Evolutionary conservation across 495 filamentous ascomycete species (phyloP).

Genomic region (Penicillium roqueforti): DNA sequence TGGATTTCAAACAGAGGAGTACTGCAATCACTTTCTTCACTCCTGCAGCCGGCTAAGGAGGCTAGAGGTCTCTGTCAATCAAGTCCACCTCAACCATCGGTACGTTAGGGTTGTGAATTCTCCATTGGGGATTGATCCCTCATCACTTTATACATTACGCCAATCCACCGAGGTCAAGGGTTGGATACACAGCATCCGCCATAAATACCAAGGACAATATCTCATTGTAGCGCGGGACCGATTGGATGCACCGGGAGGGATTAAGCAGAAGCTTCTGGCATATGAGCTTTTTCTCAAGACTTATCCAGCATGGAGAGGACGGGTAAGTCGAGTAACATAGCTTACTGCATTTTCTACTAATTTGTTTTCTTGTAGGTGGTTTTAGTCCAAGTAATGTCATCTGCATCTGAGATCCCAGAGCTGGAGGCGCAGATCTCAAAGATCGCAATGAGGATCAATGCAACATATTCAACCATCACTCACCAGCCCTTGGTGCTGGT

Average conservation of each 20-base stretch:
- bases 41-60: constrained; percentile 80
- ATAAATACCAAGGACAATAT: constrained; percentile 71
- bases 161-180: constrained; percentile 60
- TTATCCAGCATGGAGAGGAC: constrained; percentile 76
- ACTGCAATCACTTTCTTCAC: constrained; percentile 85
- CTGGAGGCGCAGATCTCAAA: constrained; percentile 76
- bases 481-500: constrained; percentile 83
- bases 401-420: constrained; percentile 71
- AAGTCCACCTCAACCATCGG: constrained; percentile 74
- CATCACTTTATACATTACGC: constrained; percentile 59
- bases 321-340: constrained; percentile 35
- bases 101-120: constrained; percentile 67
- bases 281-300: constrained; percentile 85
- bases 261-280: constrained; percentile 80
- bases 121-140: constrained; percentile 58
- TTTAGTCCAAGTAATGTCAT: constrained; percentile 81
- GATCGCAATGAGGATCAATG: constrained; percentile 83
- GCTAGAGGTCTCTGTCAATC: constrained; percentile 74
- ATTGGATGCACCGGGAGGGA: constrained; percentile 78
- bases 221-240: constrained; percentile 86
- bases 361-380: constrained; percentile 49
- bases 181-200: constrained; percentile 67
- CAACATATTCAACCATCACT: constrained; percentile 70
- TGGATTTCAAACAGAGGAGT: constrained; percentile 86
- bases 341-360: not conserved